Evolutionary conservation across 352 stramenopile species (phyloP), one percentile per base, ranked within the genome.

Genomic region (Globisporangium canariense): DNA sequence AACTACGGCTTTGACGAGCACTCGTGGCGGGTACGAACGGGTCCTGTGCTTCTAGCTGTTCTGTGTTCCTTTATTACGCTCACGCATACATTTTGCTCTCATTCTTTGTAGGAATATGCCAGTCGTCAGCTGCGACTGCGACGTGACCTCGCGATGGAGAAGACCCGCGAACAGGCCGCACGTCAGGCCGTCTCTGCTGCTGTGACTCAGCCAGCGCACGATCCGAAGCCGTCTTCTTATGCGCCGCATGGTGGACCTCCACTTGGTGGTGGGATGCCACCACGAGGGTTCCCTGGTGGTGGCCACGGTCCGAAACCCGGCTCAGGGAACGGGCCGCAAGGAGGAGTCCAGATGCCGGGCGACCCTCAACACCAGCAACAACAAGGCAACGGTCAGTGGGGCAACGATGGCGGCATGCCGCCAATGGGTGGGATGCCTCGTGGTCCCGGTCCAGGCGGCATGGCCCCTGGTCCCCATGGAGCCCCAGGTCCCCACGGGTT

Each of bases 1-100:
- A 97, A 97, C 74, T 97, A 97, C 62, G 91, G 90, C 14, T 97
- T 97, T 69, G 91, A 96, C 60, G 91, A 97, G 70, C 75, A 93
- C 52, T 91, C 82, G 58, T 94, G 86, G 86, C 66, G 77, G 49
- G 84, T 88, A 71, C 58, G 75, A 28, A 28, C 25, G 25, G 25
- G 47, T 8, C 16, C n/a, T 6, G 10, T 49, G 7, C 7, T 41
- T 41, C 36, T 4, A 41, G 2, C 30, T 8, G 41, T 4, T 36
- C 8, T 9, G 0, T 62, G 43, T 58, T 13, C 3, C 60, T 25
- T 16, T 38, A 13, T 28, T 28, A 62, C 46, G 43, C 8, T 62
- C 18, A n/a, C 25, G 36, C 41, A 7, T 63, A 5, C 14, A 16
- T 62, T 14, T 50, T 28, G 20, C 43, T 43, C 11, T 51, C n/a